Base-by-base conservation (phyloP, 768 basidiomycete species). In the Inosperma sp. region DNA sequence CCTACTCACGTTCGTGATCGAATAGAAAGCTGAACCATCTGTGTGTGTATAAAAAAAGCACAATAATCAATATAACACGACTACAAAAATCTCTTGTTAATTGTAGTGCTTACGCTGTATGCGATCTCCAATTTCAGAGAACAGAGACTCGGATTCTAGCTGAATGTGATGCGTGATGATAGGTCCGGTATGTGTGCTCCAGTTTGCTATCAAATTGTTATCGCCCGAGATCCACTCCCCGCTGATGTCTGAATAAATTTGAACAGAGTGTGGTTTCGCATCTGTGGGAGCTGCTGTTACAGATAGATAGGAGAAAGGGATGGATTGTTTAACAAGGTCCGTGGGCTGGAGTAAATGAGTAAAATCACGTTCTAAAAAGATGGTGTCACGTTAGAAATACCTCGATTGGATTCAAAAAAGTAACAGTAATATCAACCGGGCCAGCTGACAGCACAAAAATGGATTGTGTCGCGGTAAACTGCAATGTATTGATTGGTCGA, bases 381-480 rank as follows among this genome's bases (percentile, higher is more conserved):
- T n/a, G n/a, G n/a, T n/a, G n/a, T n/a, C n/a, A n/a, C n/a, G n/a
- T n/a, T n/a, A n/a, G n/a, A n/a, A n/a, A n/a, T n/a, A n/a, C n/a
- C n/a, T n/a, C n/a, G n/a, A n/a, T n/a, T n/a, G n/a, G 83, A 53
- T 82, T 84, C 30, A 84, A 65, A 59, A 86, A 86, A 4, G 69
- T 80, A 10, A 79, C 74, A 12, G 79, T 80, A 26, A 86, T 53
- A 53, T 83, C 80, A 12, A 87, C 69, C 3, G 80, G 77, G 3
- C 84, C 85, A 3, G 85, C 82, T 3, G 73, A 74, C 47, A 86
- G 61, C 3, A 77, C 73, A 56, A 86, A 86, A 30, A 72, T 74
- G 54, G 80, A 82, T 59, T 83, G 82, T 0, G 83, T 84, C 2
- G 82, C 72, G 3, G 85, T 86, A 58, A 85, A 85, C 84, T 85